These are phyloP conservation scores for Fusarium sp. DNA, from an alignment of 2,329 filamentous ascomycete species.

Conservation along the genomic window DNA sequence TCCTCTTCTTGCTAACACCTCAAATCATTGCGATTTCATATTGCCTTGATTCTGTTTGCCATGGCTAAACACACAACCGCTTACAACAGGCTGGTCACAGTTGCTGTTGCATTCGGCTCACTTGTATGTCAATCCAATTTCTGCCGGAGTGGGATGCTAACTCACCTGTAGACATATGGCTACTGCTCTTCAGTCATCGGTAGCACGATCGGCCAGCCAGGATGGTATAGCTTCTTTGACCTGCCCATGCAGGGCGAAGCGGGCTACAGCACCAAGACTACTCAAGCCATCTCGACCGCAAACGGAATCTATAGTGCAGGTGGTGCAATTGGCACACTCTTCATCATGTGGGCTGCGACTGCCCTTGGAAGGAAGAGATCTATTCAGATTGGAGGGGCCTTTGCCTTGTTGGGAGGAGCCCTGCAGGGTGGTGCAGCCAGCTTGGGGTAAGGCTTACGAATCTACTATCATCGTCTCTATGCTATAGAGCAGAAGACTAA, in stretches of 20 bases:
- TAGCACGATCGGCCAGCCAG: constrained; percentile 64
- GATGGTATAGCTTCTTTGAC: constrained; percentile 63
- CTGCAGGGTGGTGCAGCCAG: constrained; percentile 60
- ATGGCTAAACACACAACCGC: neutral
- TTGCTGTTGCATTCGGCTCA: constrained; percentile 44
- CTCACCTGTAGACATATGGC: constrained; percentile 57
- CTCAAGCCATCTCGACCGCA: constrained; percentile 59
- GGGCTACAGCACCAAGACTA: constrained; percentile 59
- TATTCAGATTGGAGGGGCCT: constrained; percentile 46
- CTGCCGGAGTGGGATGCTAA: neutral
- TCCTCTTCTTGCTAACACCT: neutral
- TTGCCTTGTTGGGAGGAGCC: constrained; percentile 55
- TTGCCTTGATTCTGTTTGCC: neutral
- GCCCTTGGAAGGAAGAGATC: constrained; percentile 50
- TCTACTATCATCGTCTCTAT: neutral
- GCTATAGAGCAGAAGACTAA: neutral
- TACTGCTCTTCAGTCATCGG: constrained; percentile 63
- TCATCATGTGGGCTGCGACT: constrained; percentile 63
- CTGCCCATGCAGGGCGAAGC: constrained; percentile 57
- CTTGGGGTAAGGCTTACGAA: constrained; percentile 48
- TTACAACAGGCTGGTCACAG: constrained; percentile 51
- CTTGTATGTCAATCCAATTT: neutral
- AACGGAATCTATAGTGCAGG: constrained; percentile 63
- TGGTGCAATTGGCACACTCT: constrained; percentile 59
- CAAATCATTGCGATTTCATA: neutral